Evolutionary conservation across 495 filamentous ascomycete genomes (phyloP), one percentile per base, ranked within the genome.

Genomic region (Barbatosphaeria neglecta): DNA sequence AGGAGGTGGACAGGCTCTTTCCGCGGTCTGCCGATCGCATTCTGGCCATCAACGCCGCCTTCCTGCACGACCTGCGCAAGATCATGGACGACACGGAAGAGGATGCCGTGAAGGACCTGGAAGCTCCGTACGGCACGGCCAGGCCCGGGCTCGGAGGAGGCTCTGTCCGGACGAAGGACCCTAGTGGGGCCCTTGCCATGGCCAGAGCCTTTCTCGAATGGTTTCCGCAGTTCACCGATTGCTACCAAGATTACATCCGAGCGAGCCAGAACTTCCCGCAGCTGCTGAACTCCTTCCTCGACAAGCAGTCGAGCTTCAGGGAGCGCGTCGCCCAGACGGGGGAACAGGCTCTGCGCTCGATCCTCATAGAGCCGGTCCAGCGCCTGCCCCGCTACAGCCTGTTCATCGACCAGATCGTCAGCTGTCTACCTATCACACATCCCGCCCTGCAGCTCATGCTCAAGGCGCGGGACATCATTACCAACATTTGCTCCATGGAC

Each of bases 341-440:
- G 33, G 92, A 99, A 59, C 93, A 99, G 55, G 73, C 79, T 46
- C 70, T 99, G 24, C 86, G 87, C 33, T 95, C 90, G n/a, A 72
- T 90, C 43, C 72, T 97, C 37, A 97, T 97, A 64, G 92, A 99
- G 64, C 92, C 92, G 1, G 89, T 99, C 8, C 92, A 99, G 61
- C 76, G 92, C 20, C 74, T 99, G 43, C 92, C 92, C 33, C 84
- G 92, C 6, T 99, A 99, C 62, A 95, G 84, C 58, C 70, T 99
- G 7, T 81, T 96, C 52, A 95, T 99, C 51, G 93, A 97, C 65
- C 90, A 90, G 51, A 96, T 99, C 63, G 75, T 87, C 43, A 78
- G 80, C 50, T 83, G 80, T 50, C 73, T 99, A 9, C 89, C 90
- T 6, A 73, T 86, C 33, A 79, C 84, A 9, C 88, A 97, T 55